These are phyloP conservation scores for Trichosporon coremiiforme DNA, from an alignment of 1,284 basidiomycete genomes.

Conservation along the genomic window DNA sequence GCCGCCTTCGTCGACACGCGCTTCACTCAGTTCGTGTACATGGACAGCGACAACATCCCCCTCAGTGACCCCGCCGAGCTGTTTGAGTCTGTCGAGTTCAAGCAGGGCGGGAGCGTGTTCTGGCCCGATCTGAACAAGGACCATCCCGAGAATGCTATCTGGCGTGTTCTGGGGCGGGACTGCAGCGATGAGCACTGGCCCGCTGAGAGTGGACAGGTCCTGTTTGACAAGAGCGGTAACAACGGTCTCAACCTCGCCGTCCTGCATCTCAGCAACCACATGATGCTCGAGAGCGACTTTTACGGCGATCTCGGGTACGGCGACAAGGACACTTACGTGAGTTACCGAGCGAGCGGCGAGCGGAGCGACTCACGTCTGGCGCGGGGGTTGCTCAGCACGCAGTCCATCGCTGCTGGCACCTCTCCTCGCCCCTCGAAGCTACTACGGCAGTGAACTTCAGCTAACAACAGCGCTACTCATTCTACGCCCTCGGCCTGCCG, in stretches of 20 bases:
- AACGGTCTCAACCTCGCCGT: constrained; percentile 59
- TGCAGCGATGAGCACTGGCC: constrained; percentile 59
- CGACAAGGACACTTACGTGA: constrained; percentile 56
- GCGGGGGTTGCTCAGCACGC: too few species aligned
- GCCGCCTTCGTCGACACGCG: constrained; percentile 49
- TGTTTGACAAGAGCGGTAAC: constrained; percentile 58
- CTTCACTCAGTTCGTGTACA: constrained; percentile 55
- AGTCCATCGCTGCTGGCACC: too few species aligned
- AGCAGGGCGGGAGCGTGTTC: constrained; percentile 56
- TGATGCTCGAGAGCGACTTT: constrained; percentile 56
- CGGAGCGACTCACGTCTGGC: not conserved
- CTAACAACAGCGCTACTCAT: constrained; percentile 52
- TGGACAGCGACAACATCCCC: constrained; percentile 58
- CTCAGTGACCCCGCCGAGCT: constrained; percentile 55
- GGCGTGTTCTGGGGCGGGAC: constrained; percentile 55
- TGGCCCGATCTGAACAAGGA: constrained; percentile 61
- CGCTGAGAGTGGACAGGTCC: constrained; percentile 58
- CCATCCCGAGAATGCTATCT: constrained; percentile 59
- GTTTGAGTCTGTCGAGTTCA: constrained; percentile 57
- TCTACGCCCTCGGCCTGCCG: constrained; percentile 56
- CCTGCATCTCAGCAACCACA: constrained; percentile 56
- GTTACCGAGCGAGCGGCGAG: constrained; percentile 22
- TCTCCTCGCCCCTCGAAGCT: too few species aligned
- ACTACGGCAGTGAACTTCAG: not conserved
- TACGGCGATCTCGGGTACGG: constrained; percentile 57